phyloP scores from a whole-genome alignment of 257 asterid species.

The Fraxinus americana region DNA sequence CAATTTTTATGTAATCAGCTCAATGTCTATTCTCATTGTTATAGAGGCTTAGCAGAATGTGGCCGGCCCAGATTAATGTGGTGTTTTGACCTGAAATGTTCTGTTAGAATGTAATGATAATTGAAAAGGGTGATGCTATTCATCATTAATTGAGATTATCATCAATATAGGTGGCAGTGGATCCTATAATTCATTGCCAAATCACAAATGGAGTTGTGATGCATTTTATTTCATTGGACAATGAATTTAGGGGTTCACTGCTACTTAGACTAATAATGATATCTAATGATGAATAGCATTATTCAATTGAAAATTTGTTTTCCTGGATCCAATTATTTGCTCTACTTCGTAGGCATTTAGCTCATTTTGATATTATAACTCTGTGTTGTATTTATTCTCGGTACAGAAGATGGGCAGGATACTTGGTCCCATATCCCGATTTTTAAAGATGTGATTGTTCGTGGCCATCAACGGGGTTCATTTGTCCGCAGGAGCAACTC shows the following conservation, averaged over 20 bases:
- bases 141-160: too few species aligned
- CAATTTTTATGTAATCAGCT: neutral
- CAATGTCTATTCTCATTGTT: neutral
- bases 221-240: too few species aligned
- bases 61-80: neutral
- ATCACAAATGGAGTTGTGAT: too few species aligned
- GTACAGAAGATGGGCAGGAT: constrained; percentile 56
- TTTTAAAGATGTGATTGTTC: constrained; percentile 59
- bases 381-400: neutral
- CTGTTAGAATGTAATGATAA: neutral
- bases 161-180: too few species aligned
- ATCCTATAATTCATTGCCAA: too few species aligned
- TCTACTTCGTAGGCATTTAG: neutral
- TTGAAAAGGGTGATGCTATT: too few species aligned
- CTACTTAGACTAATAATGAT: too few species aligned
- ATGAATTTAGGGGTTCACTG: too few species aligned
- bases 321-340: neutral
- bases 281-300: too few species aligned
- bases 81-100: constrained; percentile 3
- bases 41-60: neutral
- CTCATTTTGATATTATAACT: constrained; percentile 13
- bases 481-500: constrained; percentile 45
- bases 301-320: neutral
- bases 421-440: constrained; percentile 56
- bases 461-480: constrained; percentile 57